Evolutionary conservation across 768 basidiomycete species (phyloP).

Genomic region (Paxillus involutus): DNA sequence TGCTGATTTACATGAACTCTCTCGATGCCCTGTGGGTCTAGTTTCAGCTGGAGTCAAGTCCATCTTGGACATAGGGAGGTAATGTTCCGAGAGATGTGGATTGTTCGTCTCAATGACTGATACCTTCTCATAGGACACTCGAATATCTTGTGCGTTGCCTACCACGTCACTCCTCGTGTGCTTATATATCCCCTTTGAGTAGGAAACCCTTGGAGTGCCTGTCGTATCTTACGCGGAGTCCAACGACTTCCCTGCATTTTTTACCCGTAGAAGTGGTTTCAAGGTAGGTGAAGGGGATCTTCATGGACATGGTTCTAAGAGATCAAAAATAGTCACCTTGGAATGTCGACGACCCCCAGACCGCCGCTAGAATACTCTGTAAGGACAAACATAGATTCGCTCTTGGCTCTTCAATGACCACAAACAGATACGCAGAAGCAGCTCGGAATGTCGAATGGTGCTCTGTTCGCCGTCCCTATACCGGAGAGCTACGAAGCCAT

Average conservation of each 20-base stretch:
- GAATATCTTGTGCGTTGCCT: constrained; percentile 64
- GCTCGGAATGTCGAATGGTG: constrained; percentile 74
- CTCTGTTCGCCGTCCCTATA: constrained; percentile 87
- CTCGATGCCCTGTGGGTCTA: constrained; percentile 86
- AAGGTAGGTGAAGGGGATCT: constrained; percentile 37
- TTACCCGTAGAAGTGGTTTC: constrained; percentile 79
- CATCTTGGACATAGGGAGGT: constrained; percentile 90
- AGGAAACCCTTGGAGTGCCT: constrained; percentile 96
- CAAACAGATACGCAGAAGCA: constrained; percentile 63
- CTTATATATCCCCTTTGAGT: neutral
- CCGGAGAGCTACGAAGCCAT: constrained; percentile 68
- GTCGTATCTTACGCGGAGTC: constrained; percentile 77
- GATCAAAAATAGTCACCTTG: constrained; percentile 66
- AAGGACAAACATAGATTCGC: constrained; percentile 24
- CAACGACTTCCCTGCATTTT: constrained; percentile 93
- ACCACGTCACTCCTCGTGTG: neutral
- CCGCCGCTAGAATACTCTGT: constrained; percentile 80
- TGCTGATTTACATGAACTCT: constrained; percentile 88
- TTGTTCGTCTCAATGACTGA: constrained; percentile 1
- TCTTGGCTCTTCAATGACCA: constrained; percentile 1
- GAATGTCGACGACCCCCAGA: constrained; percentile 57
- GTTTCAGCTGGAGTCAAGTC: constrained; percentile 94
- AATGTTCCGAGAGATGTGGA: constrained; percentile 7
- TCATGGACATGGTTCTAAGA: neutral
- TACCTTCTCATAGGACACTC: constrained; percentile 53